Evolutionary conservation across 345 rosid genomes (phyloP).

Genomic region (Citrus hindsii): DNA sequence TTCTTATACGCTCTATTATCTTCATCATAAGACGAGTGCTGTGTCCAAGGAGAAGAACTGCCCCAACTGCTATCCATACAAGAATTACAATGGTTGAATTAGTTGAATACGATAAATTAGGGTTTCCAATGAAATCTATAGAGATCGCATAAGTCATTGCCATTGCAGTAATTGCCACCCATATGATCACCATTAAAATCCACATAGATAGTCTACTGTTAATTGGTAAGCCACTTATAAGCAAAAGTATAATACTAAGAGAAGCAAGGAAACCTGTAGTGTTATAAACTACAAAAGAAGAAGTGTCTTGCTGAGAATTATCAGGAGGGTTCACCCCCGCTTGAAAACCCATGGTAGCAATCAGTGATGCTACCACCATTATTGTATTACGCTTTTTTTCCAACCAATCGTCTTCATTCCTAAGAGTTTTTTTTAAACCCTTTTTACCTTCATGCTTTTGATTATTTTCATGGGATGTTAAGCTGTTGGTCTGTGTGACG

Average conservation of each 20-base stretch:
- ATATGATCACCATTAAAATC: background rate
- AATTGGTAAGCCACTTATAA: constrained; percentile 27
- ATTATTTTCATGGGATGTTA: too few relatives aligned
- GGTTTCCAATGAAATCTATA: too few relatives aligned
- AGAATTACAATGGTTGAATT: background rate
- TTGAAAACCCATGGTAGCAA: constrained; percentile 32
- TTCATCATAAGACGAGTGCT: background rate
- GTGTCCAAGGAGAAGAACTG: background rate
- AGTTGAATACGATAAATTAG: accelerated
- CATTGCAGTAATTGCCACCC: constrained; percentile 1
- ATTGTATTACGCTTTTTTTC: constrained; percentile 12
- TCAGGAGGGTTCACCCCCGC: constrained; percentile 13
- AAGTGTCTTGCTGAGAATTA: accelerated
- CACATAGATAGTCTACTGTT: background rate
- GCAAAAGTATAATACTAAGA: constrained; percentile 16
- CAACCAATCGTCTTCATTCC: too few relatives aligned
- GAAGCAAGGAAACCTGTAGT: constrained; percentile 23
- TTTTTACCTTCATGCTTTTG: too few relatives aligned
- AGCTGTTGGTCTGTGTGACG: too few relatives aligned
- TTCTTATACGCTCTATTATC: too few relatives aligned
- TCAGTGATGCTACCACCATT: constrained; percentile 32
- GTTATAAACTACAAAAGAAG: background rate
- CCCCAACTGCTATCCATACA: background rate
- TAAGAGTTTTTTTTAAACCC: accelerated
- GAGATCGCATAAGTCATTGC: background rate